Conservation (phyloP, 2,329 filamentous ascomycete species). For the Fusarium torulosum region DNA sequence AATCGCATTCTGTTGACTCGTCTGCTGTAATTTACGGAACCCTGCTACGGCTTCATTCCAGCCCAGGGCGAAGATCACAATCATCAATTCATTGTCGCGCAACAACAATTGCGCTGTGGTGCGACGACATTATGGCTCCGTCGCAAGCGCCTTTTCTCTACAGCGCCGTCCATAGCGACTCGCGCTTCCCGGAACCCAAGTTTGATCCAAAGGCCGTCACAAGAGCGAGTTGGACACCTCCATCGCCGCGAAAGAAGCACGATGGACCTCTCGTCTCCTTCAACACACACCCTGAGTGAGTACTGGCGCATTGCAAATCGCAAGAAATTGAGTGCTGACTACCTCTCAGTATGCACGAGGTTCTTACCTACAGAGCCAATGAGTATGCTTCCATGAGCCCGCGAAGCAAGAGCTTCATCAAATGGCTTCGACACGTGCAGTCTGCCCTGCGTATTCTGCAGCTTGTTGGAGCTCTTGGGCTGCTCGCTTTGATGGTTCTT, state of each 20-base stretch:
- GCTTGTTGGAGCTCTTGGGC: slow-evolving; percentile 75
- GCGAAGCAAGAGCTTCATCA: slow-evolving; percentile 77
- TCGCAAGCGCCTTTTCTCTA: slow-evolving; percentile 77
- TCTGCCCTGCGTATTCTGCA: slow-evolving; percentile 75
- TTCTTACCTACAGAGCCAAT: slow-evolving; percentile 71
- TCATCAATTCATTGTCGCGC: slow-evolving; percentile 19
- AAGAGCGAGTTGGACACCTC: slow-evolving; percentile 78
- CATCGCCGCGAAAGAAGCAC: slow-evolving; percentile 71
- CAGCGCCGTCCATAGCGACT: slow-evolving; percentile 65
- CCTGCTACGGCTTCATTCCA: slow-evolving; percentile 28
- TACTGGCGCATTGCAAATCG: slow-evolving; percentile 25
- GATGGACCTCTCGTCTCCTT: slow-evolving; percentile 84
- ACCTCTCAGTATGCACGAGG: slow-evolving; percentile 66
- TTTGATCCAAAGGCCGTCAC: slow-evolving; percentile 92
- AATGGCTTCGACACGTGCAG: slow-evolving; percentile 76
- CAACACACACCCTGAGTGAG: slow-evolving; percentile 89
- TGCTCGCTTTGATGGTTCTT: slow-evolving; percentile 82
- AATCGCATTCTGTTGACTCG: slow-evolving; percentile 29
- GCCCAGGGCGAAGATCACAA: slow-evolving; percentile 7
- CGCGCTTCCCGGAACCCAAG: slow-evolving; percentile 64
- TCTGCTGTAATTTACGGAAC: slow-evolving; percentile 10
- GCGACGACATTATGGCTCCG: slow-evolving; percentile 46
- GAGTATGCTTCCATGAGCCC: slow-evolving; percentile 75
- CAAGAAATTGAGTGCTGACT: not conserved
- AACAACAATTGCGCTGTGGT: slow-evolving; percentile 25